Percentiles rank a stretch among this genome's conserved stretches.
phyloP scores from a whole-genome alignment of 2,329 filamentous ascomycete species.

The Diaporthe humulicola region DNA sequence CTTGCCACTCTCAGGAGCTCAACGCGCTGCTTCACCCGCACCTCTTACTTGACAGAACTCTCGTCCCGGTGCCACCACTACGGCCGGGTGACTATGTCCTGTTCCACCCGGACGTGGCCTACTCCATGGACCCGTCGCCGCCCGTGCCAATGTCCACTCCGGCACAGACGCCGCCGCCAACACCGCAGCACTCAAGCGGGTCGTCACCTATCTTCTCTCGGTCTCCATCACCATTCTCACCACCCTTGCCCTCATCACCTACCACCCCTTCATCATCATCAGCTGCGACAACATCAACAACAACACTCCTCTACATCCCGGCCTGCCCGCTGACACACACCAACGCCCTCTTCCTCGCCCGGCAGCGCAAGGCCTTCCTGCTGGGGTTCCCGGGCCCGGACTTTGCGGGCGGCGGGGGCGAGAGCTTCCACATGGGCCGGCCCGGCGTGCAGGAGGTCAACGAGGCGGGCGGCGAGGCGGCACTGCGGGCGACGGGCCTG shows the following conservation, averaged over 20 bases:
- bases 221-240: not conserved
- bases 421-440: slow-evolving; percentile 51
- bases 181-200: not conserved
- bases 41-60: slow-evolving; percentile 73
- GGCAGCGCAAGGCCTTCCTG: slow-evolving; percentile 57
- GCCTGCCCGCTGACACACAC: slow-evolving; percentile 57
- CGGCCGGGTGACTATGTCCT: slow-evolving; percentile 81
- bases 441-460: slow-evolving; percentile 54
- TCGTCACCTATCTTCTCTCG: slow-evolving; percentile 11
- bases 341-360: slow-evolving; percentile 57
- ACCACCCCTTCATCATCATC: slow-evolving; percentile 2
- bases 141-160: slow-evolving; percentile 31
- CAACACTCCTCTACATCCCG: slow-evolving; percentile 55
- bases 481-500: slow-evolving; percentile 56
- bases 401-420: slow-evolving; percentile 52
- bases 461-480: slow-evolving; percentile 56
- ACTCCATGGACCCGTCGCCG: slow-evolving; percentile 64
- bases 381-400: slow-evolving; percentile 57
- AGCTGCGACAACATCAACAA: not conserved
- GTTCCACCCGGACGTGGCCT: slow-evolving; percentile 80
- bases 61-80: slow-evolving; percentile 78
- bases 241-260: not conserved
- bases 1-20: slow-evolving; percentile 79
- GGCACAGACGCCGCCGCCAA: not conserved
- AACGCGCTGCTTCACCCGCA: slow-evolving; percentile 79